phyloP scores from a whole-genome alignment of 805 yeast species.

The Ogataea methanolica region DNA sequence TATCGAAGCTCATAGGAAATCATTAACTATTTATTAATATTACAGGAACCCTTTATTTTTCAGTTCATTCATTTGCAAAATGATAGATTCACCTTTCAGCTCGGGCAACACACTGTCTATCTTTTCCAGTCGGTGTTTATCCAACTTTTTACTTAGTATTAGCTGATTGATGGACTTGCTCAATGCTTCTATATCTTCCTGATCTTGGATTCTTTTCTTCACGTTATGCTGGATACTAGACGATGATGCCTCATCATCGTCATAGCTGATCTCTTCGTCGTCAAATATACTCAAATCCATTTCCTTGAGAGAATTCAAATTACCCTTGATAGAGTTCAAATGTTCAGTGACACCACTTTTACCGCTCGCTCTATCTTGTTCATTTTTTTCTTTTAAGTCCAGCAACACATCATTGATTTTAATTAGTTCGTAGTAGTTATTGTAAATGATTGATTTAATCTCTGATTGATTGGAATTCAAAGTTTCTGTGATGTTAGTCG shows the following conservation, averaged over 20 bases:
- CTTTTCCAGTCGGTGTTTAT: conserved; percentile 8
- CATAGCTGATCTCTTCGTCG: background rate
- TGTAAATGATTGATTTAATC: conserved; percentile 67
- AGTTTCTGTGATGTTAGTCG: conserved; percentile 38
- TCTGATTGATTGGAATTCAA: conserved; percentile 52
- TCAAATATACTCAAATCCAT: conserved; percentile 10
- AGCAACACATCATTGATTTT: conserved; percentile 56
- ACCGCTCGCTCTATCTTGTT: conserved; percentile 11
- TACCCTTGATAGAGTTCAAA: conserved; percentile 21
- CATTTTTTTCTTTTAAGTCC: conserved; percentile 27
- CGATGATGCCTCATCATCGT: conserved; percentile 1
- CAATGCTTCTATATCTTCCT: conserved; percentile 3
- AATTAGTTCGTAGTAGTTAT: conserved; percentile 69
- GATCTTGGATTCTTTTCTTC: background rate
- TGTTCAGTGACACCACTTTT: conserved; percentile 19
- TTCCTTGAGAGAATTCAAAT: conserved; percentile 14
- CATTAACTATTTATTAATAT: background rate
- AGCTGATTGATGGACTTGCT: conserved; percentile 16
- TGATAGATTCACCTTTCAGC: conserved; percentile 18
- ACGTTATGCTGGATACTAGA: too few species aligned
- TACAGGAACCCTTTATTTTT: conserved; percentile 12
- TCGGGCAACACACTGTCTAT: conserved; percentile 17
- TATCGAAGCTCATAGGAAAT: background rate
- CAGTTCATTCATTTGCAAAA: conserved; percentile 24
- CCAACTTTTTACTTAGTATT: conserved; percentile 11